Evolutionary conservation across 768 basidiomycete genomes (phyloP).

Genomic region (Omphalotus guepiniiformis): DNA sequence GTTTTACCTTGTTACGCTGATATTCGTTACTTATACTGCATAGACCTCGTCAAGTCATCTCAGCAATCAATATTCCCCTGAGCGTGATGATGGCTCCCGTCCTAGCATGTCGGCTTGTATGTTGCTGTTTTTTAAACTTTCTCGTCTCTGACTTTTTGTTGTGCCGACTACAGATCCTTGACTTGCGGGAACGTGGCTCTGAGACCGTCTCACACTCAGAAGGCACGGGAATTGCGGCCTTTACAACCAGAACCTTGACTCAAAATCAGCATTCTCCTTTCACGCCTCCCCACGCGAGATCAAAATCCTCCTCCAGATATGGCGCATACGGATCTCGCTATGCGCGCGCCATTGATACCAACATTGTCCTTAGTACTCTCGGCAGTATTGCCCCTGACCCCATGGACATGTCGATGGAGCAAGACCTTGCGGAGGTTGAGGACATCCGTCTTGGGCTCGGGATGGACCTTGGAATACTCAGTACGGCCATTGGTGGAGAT

Average conservation of each 20-base stretch:
- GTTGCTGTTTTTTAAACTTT: conserved; percentile 13
- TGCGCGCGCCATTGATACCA: conserved; percentile 52
- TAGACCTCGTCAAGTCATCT: conserved; percentile 78
- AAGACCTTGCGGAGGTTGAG: conserved; percentile 53
- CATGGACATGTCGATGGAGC: conserved; percentile 45
- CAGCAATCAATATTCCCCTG: conserved; percentile 79
- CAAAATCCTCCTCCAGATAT: conserved; percentile 24
- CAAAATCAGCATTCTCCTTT: conserved; percentile 53
- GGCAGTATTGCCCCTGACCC: conserved; percentile 54
- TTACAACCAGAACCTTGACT: conserved; percentile 59
- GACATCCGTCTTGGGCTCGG: conserved; percentile 53
- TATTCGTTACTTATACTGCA: conserved; percentile 12
- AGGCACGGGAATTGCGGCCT: conserved; percentile 63
- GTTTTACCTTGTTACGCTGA: background rate
- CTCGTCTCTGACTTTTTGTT: conserved; percentile 5
- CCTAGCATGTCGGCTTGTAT: conserved; percentile 72
- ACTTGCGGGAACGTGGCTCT: conserved; percentile 77
- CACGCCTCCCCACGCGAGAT: conserved; percentile 44
- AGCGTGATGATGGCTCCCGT: conserved; percentile 82
- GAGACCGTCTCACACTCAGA: conserved; percentile 75
- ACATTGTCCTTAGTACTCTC: conserved; percentile 59
- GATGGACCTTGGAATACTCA: conserved; percentile 46
- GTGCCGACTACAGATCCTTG: conserved; percentile 58
- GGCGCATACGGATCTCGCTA: conserved; percentile 10
- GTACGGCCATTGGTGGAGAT: conserved; percentile 48